Evolutionary conservation across 1,284 basidiomycete genomes (phyloP).

Genomic region (Marasmius tenuissimus): DNA sequence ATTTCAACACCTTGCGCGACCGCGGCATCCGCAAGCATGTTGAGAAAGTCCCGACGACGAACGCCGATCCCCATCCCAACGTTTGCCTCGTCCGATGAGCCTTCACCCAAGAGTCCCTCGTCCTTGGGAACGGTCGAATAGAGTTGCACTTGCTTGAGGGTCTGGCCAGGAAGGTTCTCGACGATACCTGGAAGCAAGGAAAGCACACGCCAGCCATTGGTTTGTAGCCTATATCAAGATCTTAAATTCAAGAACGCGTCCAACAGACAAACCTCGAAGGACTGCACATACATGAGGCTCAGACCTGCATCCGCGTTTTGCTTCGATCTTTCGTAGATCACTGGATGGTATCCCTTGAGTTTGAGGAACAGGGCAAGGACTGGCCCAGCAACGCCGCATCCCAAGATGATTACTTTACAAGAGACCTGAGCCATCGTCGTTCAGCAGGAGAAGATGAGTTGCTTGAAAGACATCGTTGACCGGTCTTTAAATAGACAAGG

Average conservation of each 20-base stretch:
- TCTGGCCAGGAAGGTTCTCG: constrained; percentile 30
- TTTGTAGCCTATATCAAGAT: constrained; percentile 31
- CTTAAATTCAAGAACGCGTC: neutral
- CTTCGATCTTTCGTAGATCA: constrained; percentile 40
- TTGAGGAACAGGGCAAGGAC: constrained; percentile 45
- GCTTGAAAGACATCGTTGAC: neutral
- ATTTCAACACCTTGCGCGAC: constrained; percentile 34
- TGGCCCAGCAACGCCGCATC: constrained; percentile 47
- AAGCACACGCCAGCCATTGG: constrained; percentile 42
- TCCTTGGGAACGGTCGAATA: constrained; percentile 33
- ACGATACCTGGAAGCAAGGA: constrained; percentile 38
- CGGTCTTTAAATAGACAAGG: no score
- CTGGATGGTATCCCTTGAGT: constrained; percentile 38
- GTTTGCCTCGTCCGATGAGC: constrained; percentile 20
- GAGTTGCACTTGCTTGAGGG: constrained; percentile 21
- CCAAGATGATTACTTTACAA: constrained; percentile 37
- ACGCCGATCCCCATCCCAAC: constrained; percentile 30
- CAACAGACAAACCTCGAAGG: neutral
- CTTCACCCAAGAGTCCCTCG: constrained; percentile 29
- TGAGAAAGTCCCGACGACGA: constrained; percentile 31
- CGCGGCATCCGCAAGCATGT: constrained; percentile 32
- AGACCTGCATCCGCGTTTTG: constrained; percentile 31
- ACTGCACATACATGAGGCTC: constrained; percentile 32
- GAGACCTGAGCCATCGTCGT: neutral
- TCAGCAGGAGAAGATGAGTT: neutral